A percentile compares a stretch with the other conserved stretches of the same genome.
These are phyloP conservation scores for Backusella luteola DNA, from an alignment of 192 early-diverging fungal genomes.

Conservation along the genomic window DNA sequence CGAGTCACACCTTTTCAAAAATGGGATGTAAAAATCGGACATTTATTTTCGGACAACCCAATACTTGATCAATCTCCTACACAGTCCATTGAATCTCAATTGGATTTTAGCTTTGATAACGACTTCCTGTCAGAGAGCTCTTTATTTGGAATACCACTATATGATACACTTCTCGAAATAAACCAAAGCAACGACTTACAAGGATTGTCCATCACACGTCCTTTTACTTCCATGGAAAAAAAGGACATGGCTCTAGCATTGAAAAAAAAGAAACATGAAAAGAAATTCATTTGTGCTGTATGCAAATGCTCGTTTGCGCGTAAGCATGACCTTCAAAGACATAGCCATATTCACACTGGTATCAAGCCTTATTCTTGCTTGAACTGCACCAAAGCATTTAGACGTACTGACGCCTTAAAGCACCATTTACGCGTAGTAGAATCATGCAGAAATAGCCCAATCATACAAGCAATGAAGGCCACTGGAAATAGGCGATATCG, in stretches of 20 bases:
- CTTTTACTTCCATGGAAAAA: background rate
- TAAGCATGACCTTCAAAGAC: conserved; percentile 76
- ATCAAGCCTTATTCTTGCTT: conserved; percentile 69
- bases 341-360: conserved; percentile 61
- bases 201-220: background rate
- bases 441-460: conserved; percentile 16
- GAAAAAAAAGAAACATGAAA: background rate
- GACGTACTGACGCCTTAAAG: conserved; percentile 72
- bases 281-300: background rate
- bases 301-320: conserved; percentile 68
- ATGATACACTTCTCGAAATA: background rate
- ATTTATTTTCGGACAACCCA: too few relatives aligned
- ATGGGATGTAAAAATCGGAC: too few relatives aligned
- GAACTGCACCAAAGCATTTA: conserved; percentile 65
- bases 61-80: background rate
- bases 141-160: background rate
- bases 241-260: background rate
- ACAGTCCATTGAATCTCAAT: background rate
- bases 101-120: background rate
- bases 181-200: background rate
- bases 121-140: background rate
- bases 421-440: conserved; percentile 55
- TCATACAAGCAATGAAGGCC: conserved; percentile 26
- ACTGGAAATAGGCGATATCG: conserved; percentile 18
- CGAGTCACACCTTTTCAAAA: too few relatives aligned